Percentiles rank a stretch among this genome's conserved stretches.
These are phyloP conservation scores for Dissophora globulifera DNA, from an alignment of 192 early-diverging fungal species.

Conservation along the genomic window DNA sequence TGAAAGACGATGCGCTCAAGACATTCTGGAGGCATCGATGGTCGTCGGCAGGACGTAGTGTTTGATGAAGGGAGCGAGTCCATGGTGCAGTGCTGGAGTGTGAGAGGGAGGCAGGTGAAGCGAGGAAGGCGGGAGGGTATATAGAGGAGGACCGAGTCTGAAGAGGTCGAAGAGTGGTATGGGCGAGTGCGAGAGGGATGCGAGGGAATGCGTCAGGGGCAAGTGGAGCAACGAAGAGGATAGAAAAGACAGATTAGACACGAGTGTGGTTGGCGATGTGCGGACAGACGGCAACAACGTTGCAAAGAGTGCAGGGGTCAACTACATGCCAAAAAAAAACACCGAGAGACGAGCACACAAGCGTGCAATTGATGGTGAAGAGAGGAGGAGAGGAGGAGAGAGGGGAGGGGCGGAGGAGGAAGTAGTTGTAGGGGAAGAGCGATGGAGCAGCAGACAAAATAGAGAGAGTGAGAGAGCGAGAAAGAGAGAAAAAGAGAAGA, in stretches of 20 bases:
- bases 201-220: too few species aligned
- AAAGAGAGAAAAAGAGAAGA: neutral
- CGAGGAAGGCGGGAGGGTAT: neutral
- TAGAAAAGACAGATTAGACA: too few species aligned
- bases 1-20: slow-evolving; percentile 30
- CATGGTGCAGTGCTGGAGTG: too few species aligned
- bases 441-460: neutral
- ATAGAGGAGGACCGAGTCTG: too few species aligned
- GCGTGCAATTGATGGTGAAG: neutral
- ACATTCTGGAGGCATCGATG: slow-evolving; percentile 25
- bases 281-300: too few species aligned
- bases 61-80: too few species aligned
- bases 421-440: neutral
- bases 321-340: too few species aligned
- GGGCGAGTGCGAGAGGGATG: neutral
- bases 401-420: neutral
- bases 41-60: too few species aligned
- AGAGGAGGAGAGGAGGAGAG: neutral
- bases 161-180: neutral
- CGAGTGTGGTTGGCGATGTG: too few species aligned
- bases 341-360: too few species aligned
- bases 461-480: neutral
- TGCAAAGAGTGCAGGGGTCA: too few species aligned
- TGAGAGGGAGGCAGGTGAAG: neutral
- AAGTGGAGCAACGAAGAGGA: too few species aligned